Evolutionary conservation across 2,329 filamentous ascomycete genomes (phyloP).

Genomic region (Aspergillus fischeri): DNA sequence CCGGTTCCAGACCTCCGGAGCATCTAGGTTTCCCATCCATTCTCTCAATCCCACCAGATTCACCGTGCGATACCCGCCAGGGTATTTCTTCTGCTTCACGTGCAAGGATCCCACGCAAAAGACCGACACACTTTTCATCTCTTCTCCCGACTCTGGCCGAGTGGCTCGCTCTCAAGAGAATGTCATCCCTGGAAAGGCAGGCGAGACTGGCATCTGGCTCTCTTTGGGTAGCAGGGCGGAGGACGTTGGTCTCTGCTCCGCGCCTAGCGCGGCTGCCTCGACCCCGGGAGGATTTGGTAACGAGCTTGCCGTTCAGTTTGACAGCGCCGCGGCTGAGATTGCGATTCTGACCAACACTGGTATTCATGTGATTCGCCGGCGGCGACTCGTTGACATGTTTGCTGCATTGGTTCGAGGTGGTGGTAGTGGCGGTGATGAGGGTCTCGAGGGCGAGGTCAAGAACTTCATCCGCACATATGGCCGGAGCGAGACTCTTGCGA

Average conservation of each 20-base stretch:
- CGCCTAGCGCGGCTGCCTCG: slow-evolving; percentile 64
- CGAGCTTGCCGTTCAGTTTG: slow-evolving; percentile 93
- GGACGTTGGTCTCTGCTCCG: slow-evolving; percentile 72
- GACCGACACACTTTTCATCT: slow-evolving; percentile 71
- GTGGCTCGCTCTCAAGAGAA: slow-evolving; percentile 58
- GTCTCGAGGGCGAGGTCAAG: slow-evolving; percentile 74
- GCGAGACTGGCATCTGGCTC: slow-evolving; percentile 77
- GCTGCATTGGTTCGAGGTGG: slow-evolving; percentile 72
- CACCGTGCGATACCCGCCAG: slow-evolving; percentile 66
- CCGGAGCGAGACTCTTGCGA: slow-evolving; percentile 80
- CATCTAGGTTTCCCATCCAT: slow-evolving; percentile 48
- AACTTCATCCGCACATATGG: slow-evolving; percentile 85
- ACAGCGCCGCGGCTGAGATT: slow-evolving; percentile 74
- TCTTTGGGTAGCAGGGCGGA: slow-evolving; percentile 70
- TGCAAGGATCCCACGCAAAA: slow-evolving; percentile 56
- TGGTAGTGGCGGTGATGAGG: slow-evolving; percentile 62
- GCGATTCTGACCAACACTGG: slow-evolving; percentile 89
- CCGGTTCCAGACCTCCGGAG: slow-evolving; percentile 34
- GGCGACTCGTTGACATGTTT: slow-evolving; percentile 87
- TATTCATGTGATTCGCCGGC: slow-evolving; percentile 77
- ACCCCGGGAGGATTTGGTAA: slow-evolving; percentile 83
- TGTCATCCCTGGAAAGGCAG: slow-evolving; percentile 58
- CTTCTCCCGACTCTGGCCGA: slow-evolving; percentile 82
- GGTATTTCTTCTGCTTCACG: slow-evolving; percentile 86
- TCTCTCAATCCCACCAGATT: slow-evolving; percentile 40